Evolutionary conservation across 306 rosid genomes (phyloP).

Genomic region (Cotoneaster glaucophyllus): DNA sequence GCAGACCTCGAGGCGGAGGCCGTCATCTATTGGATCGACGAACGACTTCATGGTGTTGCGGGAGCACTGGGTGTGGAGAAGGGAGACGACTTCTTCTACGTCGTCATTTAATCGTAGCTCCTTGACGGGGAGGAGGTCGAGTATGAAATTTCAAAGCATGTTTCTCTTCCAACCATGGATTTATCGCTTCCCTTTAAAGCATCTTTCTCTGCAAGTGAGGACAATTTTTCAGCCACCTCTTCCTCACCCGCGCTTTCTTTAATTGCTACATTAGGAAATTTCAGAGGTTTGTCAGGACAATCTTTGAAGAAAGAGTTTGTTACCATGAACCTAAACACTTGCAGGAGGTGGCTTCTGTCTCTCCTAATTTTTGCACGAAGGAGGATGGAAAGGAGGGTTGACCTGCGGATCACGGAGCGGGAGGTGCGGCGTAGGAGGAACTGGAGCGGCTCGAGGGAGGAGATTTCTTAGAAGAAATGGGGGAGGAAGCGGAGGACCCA

Average conservation of each 20-base stretch:
- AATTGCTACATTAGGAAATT: constrained; percentile 41
- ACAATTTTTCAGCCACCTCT: constrained; percentile 1
- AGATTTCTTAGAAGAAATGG: neutral
- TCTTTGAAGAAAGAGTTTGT: constrained; percentile 67
- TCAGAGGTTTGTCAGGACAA: constrained; percentile 52
- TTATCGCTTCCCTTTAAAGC: neutral
- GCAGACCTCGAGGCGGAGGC: constrained; percentile 38
- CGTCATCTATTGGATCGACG: constrained; percentile 30
- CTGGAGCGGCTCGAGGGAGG: too few relatives aligned
- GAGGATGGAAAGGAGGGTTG: constrained; percentile 30
- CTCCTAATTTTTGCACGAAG: constrained; percentile 57
- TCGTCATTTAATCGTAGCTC: constrained; percentile 55
- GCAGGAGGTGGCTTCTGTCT: constrained; percentile 56
- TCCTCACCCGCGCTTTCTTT: constrained; percentile 31
- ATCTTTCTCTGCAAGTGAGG: constrained; percentile 1
- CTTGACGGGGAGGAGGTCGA: constrained; percentile 59
- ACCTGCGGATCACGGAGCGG: too few relatives aligned
- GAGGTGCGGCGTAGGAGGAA: too few relatives aligned
- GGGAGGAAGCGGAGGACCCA: too few relatives aligned
- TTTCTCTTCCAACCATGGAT: too few relatives aligned
- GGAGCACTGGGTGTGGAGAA: constrained; percentile 51
- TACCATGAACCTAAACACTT: constrained; percentile 77
- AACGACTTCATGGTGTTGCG: constrained; percentile 23
- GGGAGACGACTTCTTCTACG: constrained; percentile 47
- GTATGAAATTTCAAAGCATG: neutral